Evolutionary conservation across 306 rosid genomes (phyloP).

Genomic region (Crotalaria pallida): DNA sequence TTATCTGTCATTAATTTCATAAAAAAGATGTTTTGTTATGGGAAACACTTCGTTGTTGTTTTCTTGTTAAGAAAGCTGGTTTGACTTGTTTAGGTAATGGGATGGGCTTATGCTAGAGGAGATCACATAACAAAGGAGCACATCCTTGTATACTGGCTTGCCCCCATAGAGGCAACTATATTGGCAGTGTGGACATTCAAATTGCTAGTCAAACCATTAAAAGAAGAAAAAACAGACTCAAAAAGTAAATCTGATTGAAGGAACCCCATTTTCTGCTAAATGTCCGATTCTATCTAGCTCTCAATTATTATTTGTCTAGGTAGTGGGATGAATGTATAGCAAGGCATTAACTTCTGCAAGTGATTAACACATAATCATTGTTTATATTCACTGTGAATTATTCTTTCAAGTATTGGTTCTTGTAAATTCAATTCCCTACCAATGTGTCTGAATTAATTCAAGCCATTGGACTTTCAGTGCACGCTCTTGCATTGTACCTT

Average conservation of each 20-base stretch:
- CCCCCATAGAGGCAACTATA: constrained; percentile 79
- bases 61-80: background rate
- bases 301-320: constrained; percentile 12
- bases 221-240: constrained; percentile 32
- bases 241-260: constrained; percentile 73
- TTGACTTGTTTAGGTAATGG: constrained; percentile 59
- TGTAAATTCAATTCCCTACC: background rate
- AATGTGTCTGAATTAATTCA: background rate
- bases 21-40: background rate
- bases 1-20: background rate
- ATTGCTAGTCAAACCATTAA: constrained; percentile 36
- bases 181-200: constrained; percentile 76
- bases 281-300: background rate
- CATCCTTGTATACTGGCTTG: constrained; percentile 87
- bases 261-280: background rate
- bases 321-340: background rate
- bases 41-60: background rate
- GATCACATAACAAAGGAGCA: constrained; percentile 85
- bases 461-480: background rate
- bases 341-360: background rate
- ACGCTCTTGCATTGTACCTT: background rate
- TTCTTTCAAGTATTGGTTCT: background rate
- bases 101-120: constrained; percentile 94
- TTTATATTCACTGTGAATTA: background rate
- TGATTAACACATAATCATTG: background rate